These are phyloP conservation scores for Quambalaria eucalypti DNA, from an alignment of 1,284 basidiomycete genomes.

Conservation along the genomic window DNA sequence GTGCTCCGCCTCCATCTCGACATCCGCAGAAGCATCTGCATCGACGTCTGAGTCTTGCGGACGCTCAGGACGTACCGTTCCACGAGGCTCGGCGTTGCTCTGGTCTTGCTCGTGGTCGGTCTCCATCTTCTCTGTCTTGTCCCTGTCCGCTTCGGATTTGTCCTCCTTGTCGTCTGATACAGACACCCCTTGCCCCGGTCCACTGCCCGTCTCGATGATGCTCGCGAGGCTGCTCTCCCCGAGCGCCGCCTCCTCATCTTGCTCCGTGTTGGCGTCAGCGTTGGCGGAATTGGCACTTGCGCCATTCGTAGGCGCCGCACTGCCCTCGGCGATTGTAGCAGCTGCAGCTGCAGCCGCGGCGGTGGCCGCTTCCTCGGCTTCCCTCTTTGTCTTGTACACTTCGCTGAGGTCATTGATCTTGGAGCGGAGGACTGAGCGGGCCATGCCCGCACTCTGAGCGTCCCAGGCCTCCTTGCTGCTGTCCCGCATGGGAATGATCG, in stretches of 20 bases:
- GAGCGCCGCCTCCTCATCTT: neutral
- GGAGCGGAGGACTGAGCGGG: conserved; percentile 12
- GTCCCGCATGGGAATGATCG: neutral
- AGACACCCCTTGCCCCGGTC: too few species aligned
- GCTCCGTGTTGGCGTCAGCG: neutral
- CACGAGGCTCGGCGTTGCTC: too few species aligned
- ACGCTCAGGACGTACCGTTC: too few species aligned
- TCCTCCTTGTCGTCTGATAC: too few species aligned
- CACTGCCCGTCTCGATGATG: too few species aligned
- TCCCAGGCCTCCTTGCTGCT: conserved; percentile 14
- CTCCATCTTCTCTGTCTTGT: too few species aligned
- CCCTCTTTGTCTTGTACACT: conserved; percentile 8
- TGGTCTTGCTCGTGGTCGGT: too few species aligned
- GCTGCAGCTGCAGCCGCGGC: neutral
- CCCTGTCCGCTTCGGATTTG: too few species aligned
- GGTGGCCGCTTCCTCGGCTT: neutral
- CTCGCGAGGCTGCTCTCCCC: neutral
- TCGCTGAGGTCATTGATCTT: conserved; percentile 8
- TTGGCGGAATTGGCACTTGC: too few species aligned
- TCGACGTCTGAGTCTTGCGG: too few species aligned
- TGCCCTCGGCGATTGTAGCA: neutral
- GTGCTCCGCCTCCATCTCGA: too few species aligned
- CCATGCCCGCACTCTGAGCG: conserved; percentile 14
- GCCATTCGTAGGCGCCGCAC: neutral
- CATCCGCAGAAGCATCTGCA: too few species aligned